Base-by-base conservation (phyloP, 257 asterid genomes). In the Fraxinus pennsylvanica region DNA sequence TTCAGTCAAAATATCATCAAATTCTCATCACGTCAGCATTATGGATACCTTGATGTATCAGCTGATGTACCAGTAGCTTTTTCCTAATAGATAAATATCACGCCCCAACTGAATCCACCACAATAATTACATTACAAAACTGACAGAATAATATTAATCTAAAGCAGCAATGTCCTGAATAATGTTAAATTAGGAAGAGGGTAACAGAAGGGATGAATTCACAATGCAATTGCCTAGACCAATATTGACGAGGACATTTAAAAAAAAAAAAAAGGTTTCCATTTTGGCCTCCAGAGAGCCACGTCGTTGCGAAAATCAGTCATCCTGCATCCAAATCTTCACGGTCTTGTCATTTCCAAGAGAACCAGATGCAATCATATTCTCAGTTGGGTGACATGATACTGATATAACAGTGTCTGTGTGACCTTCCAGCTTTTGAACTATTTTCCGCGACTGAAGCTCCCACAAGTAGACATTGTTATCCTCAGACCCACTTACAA, bases 401-500 rank as follows among this genome's bases (percentile, higher is more conserved):
- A 93, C 99, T 2, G 96, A 89, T 75, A 93, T 66, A 15, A 96
- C 97, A 0, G 91, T 80, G 67, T 91, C 99, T 3, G 90, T 91
- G 52, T 93, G 98, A 25, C 97, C 97, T 93, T 93, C 99, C 67
- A 93, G 88, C 87, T 91, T 93, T 78, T 96, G 99, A 80, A 95
- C 91, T 73, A 96, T 78, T 82, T 90, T 89, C 78, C 92, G 90
- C 3, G 97, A 86, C 78, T 96, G 99, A 39, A 93, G 97, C 84
- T 96, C 99, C 97, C 97, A 96, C 66, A 96, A 59, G 86, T 90
- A 93, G 33, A 93, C 86, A 39, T 86, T 81, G 65, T 92, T 90
- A 80, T 96, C 98, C 88, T 96, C 98, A 0, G 98, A 96, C 52
- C 99, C 99, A 59, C 99, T 88, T 63, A 92, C 97, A 29, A 96